Base-by-base conservation (phyloP, 2,329 filamentous ascomycete species). In the Diaporthe longicolla region DNA sequence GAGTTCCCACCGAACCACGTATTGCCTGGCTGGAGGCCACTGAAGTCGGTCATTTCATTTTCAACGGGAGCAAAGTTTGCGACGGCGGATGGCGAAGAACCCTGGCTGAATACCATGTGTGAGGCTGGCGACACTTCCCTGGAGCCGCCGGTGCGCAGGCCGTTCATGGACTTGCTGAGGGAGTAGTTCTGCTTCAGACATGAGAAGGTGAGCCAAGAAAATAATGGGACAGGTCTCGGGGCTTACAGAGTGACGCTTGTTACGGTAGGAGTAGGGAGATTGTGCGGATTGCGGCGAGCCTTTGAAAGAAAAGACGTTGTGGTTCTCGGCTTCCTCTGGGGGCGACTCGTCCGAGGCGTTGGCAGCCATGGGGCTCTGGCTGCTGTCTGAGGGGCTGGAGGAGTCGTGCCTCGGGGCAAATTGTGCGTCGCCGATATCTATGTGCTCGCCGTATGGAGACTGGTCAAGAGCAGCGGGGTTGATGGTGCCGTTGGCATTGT, bases 111-210 rank as follows among this genome's bases (percentile, higher is more conserved):
- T 37, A 87, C 82, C 78, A 89, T 84, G 55, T 84, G 85, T 19
- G 88, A 88, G 77, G 87, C 84, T 17, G 89, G 89, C 2, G 90
- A 91, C 26, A 85, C 83, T 77, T 90, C 89, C 76, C 88, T 83
- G 1, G 89, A 90, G 35, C 81, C 82, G 40, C 82, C 81, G 55
- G 85, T 85, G 76, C 85, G 86, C 10, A 86, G 77, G 35, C 86
- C 87, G 76, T 86, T 86, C 82, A 87, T 85, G n/a, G 86, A 85
- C 66, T 87, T 87, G 40, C 84, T 85, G 35, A 87, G 80, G 0
- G 87, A 88, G 75, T 87, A 85, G 83, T 89, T 87, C 88, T 90
- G 77, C 40, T 40, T 74, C 66, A 69, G 61, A 40, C 73, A 82
- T 81, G 83, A 82, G 48, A 19, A 59, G 45, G 40, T 45, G 68